phyloP scores from a whole-genome alignment of 768 basidiomycete species.

The Tylopilus vinaceipallidus region DNA sequence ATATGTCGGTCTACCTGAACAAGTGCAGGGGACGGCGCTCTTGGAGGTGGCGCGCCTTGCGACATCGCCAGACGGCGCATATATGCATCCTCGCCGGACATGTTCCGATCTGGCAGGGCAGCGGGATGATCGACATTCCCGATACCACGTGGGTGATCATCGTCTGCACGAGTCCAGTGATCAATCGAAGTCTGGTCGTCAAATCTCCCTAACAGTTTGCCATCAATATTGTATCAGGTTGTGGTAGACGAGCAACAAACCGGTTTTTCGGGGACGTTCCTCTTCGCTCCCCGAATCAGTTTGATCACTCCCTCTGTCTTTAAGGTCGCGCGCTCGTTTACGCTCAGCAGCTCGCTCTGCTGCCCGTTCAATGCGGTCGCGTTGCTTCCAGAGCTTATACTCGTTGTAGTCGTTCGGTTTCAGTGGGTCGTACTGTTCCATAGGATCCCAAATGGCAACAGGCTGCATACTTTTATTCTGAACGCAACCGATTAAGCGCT shows the following conservation, averaged over 20 bases:
- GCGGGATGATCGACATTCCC: conserved; percentile 28
- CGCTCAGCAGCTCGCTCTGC: conserved; percentile 57
- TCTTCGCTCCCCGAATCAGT: conserved; percentile 70
- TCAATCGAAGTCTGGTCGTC: conserved; percentile 44
- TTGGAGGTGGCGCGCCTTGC: conserved; percentile 23
- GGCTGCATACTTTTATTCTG: conserved; percentile 62
- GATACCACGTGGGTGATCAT: conserved; percentile 35
- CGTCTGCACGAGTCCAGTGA: conserved; percentile 55
- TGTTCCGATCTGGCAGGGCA: conserved; percentile 40
- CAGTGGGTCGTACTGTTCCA: conserved; percentile 75
- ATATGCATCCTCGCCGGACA: conserved; percentile 81
- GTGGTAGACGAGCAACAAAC: conserved; percentile 35
- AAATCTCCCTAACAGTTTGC: conserved; percentile 29
- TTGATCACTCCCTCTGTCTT: conserved; percentile 48
- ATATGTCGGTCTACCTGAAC: conserved; percentile 43
- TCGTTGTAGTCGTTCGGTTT: conserved; percentile 89
- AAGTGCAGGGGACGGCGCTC: conserved; percentile 31
- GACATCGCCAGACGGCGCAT: conserved; percentile 77
- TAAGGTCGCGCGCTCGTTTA: conserved; percentile 54
- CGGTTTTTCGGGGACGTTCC: conserved; percentile 65
- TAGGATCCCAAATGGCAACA: conserved; percentile 69
- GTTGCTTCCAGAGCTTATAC: conserved; percentile 78
- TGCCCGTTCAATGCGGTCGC: conserved; percentile 72
- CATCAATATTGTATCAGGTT: conserved; percentile 21
- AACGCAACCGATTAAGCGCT: conserved; percentile 4